Base-by-base conservation (phyloP, 495 filamentous ascomycete genomes). In the Neurospora terricola region DNA sequence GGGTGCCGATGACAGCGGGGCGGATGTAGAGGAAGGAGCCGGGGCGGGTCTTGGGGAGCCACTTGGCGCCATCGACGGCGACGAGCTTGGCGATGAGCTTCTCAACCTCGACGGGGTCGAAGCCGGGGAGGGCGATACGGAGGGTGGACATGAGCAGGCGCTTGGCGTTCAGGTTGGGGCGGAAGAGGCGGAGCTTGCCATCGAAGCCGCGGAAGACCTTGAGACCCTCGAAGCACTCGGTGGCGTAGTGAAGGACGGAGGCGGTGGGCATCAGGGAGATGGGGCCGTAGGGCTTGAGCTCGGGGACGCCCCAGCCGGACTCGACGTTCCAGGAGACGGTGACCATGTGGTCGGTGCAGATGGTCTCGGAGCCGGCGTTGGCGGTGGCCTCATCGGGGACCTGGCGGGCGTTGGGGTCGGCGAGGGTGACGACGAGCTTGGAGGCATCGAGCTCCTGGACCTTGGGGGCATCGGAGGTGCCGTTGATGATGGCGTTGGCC, bases 261-360 rank as follows among this genome's bases (percentile, higher is more conserved):
- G 94, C 91, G 16, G 91, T 94, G 8, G 94, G 94, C 82, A 93
- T 91, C 78, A 98, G 87, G 75, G 87, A 87, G 37, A 98, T 84
- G 36, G 93, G 93, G 70, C 91, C 90, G 81, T 91, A 96, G 1
- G 94, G 93, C 76, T 88, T 88, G 59, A 98, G 84, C 74, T 93
- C 87, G 16, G 94, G 95, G 0, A 89, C 87, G 18, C 85, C 84
- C 94, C 94, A 98, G 75, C 94, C 94, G 18, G 79, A 79, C 43
- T 79, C 76, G 7, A 78, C 82, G 21, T 88, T 90, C 94, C 94
- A 97, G 39, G 82, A 80, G 68, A 84, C 90, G 43, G 90, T 92
- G 73, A 96, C 87, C 94, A 96, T 96, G 86, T 97, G 93, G 81
- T 97, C 94, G 69, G 93, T 95, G 84, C 90, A 93, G 79, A 91